Evolutionary conservation across 495 filamentous ascomycete genomes (phyloP).

Genomic region (Xylaria flabelliformis): DNA sequence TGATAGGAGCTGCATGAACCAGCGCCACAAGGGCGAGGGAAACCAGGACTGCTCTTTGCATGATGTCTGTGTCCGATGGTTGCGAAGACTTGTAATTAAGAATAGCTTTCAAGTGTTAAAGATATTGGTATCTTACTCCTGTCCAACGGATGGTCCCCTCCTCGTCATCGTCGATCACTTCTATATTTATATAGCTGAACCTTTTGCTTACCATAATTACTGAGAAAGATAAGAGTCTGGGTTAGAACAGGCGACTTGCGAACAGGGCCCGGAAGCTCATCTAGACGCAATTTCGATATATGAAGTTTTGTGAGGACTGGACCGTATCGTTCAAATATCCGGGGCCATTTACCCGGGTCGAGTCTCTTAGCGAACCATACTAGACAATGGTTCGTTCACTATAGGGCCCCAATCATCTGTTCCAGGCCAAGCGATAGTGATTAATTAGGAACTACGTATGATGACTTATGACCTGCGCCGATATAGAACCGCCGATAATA

Average conservation of each 20-base stretch:
- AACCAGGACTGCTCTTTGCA: slow-evolving; percentile 35
- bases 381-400: background rate
- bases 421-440: slow-evolving; percentile 18
- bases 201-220: background rate
- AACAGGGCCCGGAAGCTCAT: slow-evolving; percentile 39
- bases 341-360: slow-evolving; percentile 43
- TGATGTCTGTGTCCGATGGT: slow-evolving; percentile 24
- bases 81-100: background rate
- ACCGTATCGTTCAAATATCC: slow-evolving; percentile 40
- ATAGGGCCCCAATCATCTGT: slow-evolving; percentile 15
- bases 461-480: slow-evolving; percentile 14
- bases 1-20: slow-evolving; percentile 37
- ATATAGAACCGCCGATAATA: slow-evolving; percentile 22
- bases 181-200: slow-evolving; percentile 14
- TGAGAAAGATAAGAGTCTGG: slow-evolving; percentile 33
- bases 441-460: slow-evolving; percentile 20
- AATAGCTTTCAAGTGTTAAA: background rate
- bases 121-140: slow-evolving; percentile 8
- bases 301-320: slow-evolving; percentile 34
- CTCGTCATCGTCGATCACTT: slow-evolving; percentile 19
- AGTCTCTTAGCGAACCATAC: slow-evolving; percentile 36
- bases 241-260: slow-evolving; percentile 28
- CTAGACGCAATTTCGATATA: slow-evolving; percentile 43
- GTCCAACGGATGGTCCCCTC: background rate
- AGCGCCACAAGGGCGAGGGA: slow-evolving; percentile 39